Base-by-base conservation (phyloP, 1,284 basidiomycete genomes). In the Pyrrhoderma noxium region DNA sequence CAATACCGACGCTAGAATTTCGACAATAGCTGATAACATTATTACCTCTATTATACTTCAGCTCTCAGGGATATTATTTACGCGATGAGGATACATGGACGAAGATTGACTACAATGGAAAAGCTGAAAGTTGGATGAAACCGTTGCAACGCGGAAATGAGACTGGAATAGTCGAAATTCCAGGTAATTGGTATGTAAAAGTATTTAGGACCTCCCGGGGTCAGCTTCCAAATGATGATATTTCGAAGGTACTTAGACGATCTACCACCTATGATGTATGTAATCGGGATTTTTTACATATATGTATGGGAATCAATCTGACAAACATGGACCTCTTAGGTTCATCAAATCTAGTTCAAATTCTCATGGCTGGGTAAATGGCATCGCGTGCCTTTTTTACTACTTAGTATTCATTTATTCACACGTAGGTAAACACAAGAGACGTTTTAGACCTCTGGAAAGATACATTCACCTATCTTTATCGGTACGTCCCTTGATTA, bases 371-470 rank as follows among this genome's bases (percentile, higher is more conserved):
- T 86, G 78, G 70, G 77, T 77, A n/a, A n/a, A n/a, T n/a, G n/a
- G n/a, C n/a, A n/a, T n/a, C n/a, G n/a, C n/a, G n/a, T n/a, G 65
- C 48, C 16, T 21, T 34, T 9, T 39, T 8, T 5, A n/a, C 41
- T 45, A 27, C n/a, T n/a, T n/a, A n/a, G n/a, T n/a, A n/a, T n/a
- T 16, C 8, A 19, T 40, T n/a, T 9, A 18, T 31, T 31, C 27
- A 31, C 27, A 31, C 27, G 8, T 57, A 79, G 77, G 84, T 89
- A n/a, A 84, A 82, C 58, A 64, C 77, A 1, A 71, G 77, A 41
- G 79, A 81, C 39, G 78, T 89, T 8, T 82, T 88, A 57, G 74
- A 86, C 54, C 73, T 88, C 31, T 89, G 85, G 85, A 85, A 84
- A 62, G 84, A 86, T 62, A 80, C 72, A 53, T 88, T 87, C 62